These are phyloP conservation scores for Panicum miliaceum DNA, from an alignment of 176 grass and related monocot species.

Conservation along the genomic window DNA sequence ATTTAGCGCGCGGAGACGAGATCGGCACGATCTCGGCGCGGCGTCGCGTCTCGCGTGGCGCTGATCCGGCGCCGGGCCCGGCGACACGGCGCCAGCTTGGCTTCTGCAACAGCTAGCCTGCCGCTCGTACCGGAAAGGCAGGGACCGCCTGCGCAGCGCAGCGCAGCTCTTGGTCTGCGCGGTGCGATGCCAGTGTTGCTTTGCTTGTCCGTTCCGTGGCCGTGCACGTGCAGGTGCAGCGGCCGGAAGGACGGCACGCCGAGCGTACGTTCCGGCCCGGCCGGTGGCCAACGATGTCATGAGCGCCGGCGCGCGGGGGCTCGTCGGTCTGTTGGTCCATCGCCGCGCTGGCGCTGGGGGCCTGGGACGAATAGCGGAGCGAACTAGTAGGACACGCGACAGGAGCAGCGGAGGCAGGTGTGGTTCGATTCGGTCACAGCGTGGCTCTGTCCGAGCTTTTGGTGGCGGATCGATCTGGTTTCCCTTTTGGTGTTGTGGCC, in stretches of 20 bases:
- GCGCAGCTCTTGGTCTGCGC: no score
- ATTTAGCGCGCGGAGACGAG: not conserved
- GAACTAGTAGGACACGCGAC: not conserved
- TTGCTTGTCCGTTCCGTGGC: not conserved
- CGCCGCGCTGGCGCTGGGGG: no score
- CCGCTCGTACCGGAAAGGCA: not conserved
- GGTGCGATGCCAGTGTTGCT: not conserved
- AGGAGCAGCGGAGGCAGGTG: slow-evolving; percentile 23
- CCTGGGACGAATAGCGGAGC: no score
- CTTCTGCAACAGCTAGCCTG: not conserved
- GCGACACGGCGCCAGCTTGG: not conserved
- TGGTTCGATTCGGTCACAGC: slow-evolving; percentile 38
- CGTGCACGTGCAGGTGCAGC: not conserved
- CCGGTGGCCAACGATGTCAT: no score
- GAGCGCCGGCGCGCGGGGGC: no score
- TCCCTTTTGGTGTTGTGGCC: not conserved
- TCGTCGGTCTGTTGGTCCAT: no score
- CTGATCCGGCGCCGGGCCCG: not conserved
- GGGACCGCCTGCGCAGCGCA: not conserved
- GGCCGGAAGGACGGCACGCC: not conserved
- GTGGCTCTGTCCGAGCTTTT: slow-evolving; percentile 38
- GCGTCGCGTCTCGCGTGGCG: no score
- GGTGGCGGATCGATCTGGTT: slow-evolving; percentile 36
- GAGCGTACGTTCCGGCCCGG: no score
- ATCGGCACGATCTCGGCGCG: not conserved